Percentiles rank a stretch among this genome's conserved stretches.
phyloP scores from a whole-genome alignment of 441 rosid species.

The Flueggea neowawraea region DNA sequence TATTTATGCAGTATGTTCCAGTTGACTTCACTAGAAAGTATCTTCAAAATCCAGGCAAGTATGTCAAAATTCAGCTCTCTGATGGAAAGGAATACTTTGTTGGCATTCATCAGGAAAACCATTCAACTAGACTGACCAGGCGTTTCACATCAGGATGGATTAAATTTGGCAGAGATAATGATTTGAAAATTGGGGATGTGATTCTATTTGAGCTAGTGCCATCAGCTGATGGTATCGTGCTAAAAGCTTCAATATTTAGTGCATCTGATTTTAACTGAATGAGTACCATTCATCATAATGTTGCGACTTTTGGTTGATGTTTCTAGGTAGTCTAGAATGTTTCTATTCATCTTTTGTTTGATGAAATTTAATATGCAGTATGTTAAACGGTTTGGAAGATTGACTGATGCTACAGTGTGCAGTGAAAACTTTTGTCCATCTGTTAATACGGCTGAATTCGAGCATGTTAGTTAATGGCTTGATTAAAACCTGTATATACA shows the following conservation, averaged over 20 bases:
- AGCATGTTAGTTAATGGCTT: too few species aligned
- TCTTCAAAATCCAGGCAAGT: neutral
- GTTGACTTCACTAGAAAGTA: neutral
- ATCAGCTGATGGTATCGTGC: neutral
- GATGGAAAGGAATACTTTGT: constrained; percentile 2
- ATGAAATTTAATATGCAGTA: too few species aligned
- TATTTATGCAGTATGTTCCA: neutral
- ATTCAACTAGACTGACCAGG: neutral
- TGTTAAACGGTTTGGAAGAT: too few species aligned
- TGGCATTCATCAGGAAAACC: neutral
- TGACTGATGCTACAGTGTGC: too few species aligned
- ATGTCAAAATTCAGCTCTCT: neutral
- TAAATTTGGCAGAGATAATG: constrained; percentile 7
- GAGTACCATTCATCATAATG: too few species aligned
- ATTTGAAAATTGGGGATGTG: constrained; percentile 14
- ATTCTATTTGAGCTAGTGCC: constrained; percentile 17
- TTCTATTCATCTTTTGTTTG: too few species aligned
- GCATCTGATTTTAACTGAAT: neutral
- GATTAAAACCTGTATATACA: too few species aligned
- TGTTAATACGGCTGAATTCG: too few species aligned
- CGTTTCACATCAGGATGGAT: neutral
- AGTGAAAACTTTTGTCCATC: too few species aligned
- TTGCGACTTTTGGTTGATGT: too few species aligned
- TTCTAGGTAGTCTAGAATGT: too few species aligned
- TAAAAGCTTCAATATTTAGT: constrained; percentile 12